Evolutionary conservation across 1,139 yeast species (phyloP), one percentile per base, ranked within the genome.

Genomic region (Magnusiomyces suaveolens): DNA sequence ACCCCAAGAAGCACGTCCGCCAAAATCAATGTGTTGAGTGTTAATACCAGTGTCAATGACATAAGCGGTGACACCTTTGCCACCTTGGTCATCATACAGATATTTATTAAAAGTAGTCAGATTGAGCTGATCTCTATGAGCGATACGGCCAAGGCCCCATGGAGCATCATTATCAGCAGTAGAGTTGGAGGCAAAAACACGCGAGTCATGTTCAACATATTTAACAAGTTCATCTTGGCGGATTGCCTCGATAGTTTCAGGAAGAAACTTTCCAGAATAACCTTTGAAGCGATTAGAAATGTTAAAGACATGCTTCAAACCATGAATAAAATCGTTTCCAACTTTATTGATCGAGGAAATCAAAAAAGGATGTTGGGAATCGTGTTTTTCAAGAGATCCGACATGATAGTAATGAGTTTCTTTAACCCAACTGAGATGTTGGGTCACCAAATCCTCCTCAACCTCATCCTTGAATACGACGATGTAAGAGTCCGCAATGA

Each of bases 111-210:
- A 86, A 55, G 87, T 77, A 59, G 84, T 83, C 60, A 87, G 77
- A 59, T 52, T 26, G 24, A 56, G 54, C 20, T 48, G 39, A 25
- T 84, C 79, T 69, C 95, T 84, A 74, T 88, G 96, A 51, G 96
- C 86, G 60, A 89, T 80, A 75, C 98, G 83, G 50, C 97, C 94
- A 63, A 90, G 79, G 65, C 97, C 97, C 97, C 97, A 89, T 56
- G 96, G 96, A 50, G 96, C 92, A 62, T 88, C 88, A 65, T 82
- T 82, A 75, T 88, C 92, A 57, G 79, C 73, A 53, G 76, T 75
- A 61, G 81, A 80, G 63, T 84, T 85, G 57, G 75, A 72, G 52
- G 90, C 80, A 61, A 76, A 73, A 53, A 89, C 96, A 60, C 78
- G 73, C 3, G 95, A 84, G 70, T 89, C 96, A 62, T 77, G 76